Evolutionary conservation across 2,329 filamentous ascomycete species (phyloP), one percentile per base, ranked within the genome.

Genomic region (Aureobasidium zeae): DNA sequence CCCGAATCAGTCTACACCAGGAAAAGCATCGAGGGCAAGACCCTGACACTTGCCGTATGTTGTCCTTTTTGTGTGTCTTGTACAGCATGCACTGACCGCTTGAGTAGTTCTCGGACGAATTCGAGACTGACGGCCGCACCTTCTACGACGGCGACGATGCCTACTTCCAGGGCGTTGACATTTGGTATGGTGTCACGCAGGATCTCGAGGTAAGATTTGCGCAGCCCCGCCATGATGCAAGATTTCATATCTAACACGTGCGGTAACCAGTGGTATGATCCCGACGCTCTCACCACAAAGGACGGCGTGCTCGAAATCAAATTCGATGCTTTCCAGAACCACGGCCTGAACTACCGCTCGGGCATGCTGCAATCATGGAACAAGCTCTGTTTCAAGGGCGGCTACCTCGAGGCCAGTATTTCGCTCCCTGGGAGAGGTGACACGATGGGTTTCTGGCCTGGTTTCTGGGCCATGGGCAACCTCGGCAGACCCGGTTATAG

Each of bases 301-400:
- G 68, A 79, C 50, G 80, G 80, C 19, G 72, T 72, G 1, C 65
- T 83, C 28, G 74, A 80, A 54, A 63, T 85, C 38, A 70, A 70
- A 33, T 81, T 85, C 52, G 78, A 82, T 55, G 67, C 71, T 5
- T 81, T 79, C 56, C 61, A 73, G 49, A 84, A 74, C 49, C 79
- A 84, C 56, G 71, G 72, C 35, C 63, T 83, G 16, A 70, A 80
- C 48, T 84, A 79, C 55, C 72, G 80, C 38, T 83, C 79, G 5
- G 79, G 79, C n/a, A 84, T 84, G 80, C 52, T 84, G 7, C 79
- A 84, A 54, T 81, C 76, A 9, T 84, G 80, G 80, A 84, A 84
- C 58, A 76, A 82, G 56, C 57, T 84, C 44, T 83, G 81, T 60
- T 84, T 83, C 65, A 83, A 81, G 48, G 79, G 79, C 22, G 81